Evolutionary conservation across 495 filamentous ascomycete genomes (phyloP).

Genomic region (Mycothermus thermophilus): DNA sequence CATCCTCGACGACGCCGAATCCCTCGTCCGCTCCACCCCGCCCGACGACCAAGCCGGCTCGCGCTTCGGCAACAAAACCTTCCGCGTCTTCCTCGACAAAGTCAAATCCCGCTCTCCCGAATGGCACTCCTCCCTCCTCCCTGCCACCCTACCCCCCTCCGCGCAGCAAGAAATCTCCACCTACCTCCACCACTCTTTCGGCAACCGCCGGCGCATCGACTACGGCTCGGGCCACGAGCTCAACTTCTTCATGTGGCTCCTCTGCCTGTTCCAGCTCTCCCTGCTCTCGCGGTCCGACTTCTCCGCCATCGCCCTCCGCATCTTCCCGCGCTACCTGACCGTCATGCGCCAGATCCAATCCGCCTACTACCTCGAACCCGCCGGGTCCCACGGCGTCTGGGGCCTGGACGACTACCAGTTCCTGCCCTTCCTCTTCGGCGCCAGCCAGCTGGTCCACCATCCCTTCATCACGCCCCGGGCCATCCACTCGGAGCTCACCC

Average conservation of each 20-base stretch:
- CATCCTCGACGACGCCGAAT: slow-evolving; percentile 54
- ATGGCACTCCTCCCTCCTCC: slow-evolving; percentile 49
- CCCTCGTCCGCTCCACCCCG: slow-evolving; percentile 50
- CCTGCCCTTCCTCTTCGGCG: slow-evolving; percentile 87
- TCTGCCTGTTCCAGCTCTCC: slow-evolving; percentile 73
- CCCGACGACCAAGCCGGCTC: slow-evolving; percentile 75
- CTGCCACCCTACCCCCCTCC: slow-evolving; percentile 15
- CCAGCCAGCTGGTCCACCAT: slow-evolving; percentile 77
- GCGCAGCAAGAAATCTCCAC: slow-evolving; percentile 57
- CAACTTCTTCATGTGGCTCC: slow-evolving; percentile 88
- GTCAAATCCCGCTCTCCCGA: slow-evolving; percentile 38
- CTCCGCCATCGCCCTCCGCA: slow-evolving; percentile 51
- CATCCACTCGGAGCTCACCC: slow-evolving; percentile 71
- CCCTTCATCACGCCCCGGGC: slow-evolving; percentile 72
- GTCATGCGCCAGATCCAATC: slow-evolving; percentile 73
- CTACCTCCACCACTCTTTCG: slow-evolving; percentile 74
- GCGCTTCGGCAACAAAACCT: slow-evolving; percentile 86
- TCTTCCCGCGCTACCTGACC: slow-evolving; percentile 69
- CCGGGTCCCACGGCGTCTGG: slow-evolving; percentile 93
- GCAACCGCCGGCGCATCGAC: slow-evolving; percentile 79
- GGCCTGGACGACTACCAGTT: slow-evolving; percentile 98
- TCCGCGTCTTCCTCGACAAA: slow-evolving; percentile 69
- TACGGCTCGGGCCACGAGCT: slow-evolving; percentile 96
- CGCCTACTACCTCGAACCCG: slow-evolving; percentile 90
- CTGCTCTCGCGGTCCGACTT: slow-evolving; percentile 53